phyloP scores from a whole-genome alignment of 345 rosid species.

The Eucalyptus sp. region DNA sequence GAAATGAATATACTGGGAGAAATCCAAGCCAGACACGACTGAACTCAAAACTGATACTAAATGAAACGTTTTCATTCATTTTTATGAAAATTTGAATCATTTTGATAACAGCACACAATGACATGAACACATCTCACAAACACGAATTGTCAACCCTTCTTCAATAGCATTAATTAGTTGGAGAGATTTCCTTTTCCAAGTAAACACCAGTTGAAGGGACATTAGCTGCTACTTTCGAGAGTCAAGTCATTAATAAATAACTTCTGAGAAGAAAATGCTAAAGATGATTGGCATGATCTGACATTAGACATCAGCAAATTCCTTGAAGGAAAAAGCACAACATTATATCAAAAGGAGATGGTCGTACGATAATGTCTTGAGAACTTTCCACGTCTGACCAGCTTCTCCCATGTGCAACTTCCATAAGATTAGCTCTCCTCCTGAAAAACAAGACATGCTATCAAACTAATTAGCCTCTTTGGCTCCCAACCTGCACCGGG shows the following conservation, averaged over 20 bases:
- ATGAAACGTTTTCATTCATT: background rate
- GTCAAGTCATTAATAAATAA: background rate
- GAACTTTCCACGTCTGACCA: constrained; percentile 81
- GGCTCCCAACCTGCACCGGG: background rate
- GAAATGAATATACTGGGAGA: background rate
- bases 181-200: background rate
- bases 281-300: background rate
- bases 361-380: constrained; percentile 53
- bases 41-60: background rate
- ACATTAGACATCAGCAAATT: background rate
- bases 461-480: background rate
- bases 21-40: background rate
- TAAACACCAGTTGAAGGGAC: background rate
- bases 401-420: constrained; percentile 64
- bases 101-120: background rate
- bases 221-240: background rate
- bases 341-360: background rate
- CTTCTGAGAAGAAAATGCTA: background rate
- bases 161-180: background rate
- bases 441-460: constrained; percentile 15
- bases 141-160: background rate
- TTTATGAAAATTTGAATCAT: background rate
- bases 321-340: background rate
- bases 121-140: background rate
- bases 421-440: constrained; percentile 90